Evolutionary conservation across 306 rosid genomes (phyloP).

Genomic region (Arachis stenosperma): DNA sequence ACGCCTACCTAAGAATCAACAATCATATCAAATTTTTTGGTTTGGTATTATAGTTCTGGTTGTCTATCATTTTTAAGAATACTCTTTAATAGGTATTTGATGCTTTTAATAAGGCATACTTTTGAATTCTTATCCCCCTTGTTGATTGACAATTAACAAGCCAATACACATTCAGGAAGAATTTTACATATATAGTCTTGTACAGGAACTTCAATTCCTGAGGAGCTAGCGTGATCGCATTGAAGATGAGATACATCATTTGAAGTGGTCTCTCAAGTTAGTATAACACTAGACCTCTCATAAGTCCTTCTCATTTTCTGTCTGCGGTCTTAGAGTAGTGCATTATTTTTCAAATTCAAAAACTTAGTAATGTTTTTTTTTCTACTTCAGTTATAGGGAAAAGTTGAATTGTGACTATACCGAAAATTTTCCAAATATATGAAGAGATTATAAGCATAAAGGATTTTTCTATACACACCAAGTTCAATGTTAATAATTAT

Average conservation of each 20-base stretch:
- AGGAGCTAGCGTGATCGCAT: slow-evolving; percentile 78
- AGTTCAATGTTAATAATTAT: no score
- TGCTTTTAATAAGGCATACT: not conserved
- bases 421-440: no score
- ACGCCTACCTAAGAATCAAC: not conserved
- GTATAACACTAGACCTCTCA: slow-evolving; percentile 40
- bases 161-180: slow-evolving; percentile 15
- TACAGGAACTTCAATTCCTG: slow-evolving; percentile 75
- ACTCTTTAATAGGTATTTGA: not conserved
- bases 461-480: no score
- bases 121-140: slow-evolving; percentile 16
- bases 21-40: not conserved
- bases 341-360: slow-evolving; percentile 57
- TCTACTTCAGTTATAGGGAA: no score
- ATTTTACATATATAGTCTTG: slow-evolving; percentile 33
- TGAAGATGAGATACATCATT: slow-evolving; percentile 84
- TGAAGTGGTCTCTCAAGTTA: slow-evolving; percentile 85
- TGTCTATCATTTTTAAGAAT: not conserved
- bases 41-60: not conserved
- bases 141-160: slow-evolving; percentile 4
- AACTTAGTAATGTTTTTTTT: not conserved
- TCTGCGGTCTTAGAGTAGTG: slow-evolving; percentile 21
- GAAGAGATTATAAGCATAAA: no score
- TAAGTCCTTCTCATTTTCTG: slow-evolving; percentile 15
- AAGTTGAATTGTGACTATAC: no score